Conservation (phyloP, 2,329 filamentous ascomycete species). For the Metarhizium humberi region DNA sequence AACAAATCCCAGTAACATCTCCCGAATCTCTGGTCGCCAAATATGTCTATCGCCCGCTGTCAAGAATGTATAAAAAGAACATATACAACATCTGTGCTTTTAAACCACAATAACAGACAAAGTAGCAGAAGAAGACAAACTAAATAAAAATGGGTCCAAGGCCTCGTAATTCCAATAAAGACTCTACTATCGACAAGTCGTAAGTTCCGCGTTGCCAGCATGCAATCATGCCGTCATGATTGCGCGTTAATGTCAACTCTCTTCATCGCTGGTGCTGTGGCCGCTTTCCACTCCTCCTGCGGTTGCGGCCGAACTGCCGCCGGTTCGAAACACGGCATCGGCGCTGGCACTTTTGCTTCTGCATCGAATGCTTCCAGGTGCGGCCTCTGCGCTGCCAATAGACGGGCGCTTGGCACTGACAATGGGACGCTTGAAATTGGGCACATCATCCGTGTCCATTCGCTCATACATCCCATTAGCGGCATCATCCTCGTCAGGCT, state of each 20-base stretch:
- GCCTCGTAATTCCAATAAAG: neutral
- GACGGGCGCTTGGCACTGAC: slow-evolving; percentile 10
- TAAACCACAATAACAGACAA: neutral
- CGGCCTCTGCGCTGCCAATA: slow-evolving; percentile 23
- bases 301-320: slow-evolving; percentile 30
- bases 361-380: slow-evolving; percentile 19
- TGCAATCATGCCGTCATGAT: neutral
- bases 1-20: neutral
- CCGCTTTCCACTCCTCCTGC: slow-evolving; percentile 29
- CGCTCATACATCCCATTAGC: slow-evolving; percentile 20
- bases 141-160: no score
- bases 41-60: neutral
- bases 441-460: slow-evolving; percentile 8
- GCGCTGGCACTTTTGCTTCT: slow-evolving; percentile 22
- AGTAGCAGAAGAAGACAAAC: neutral
- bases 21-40: neutral
- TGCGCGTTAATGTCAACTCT: neutral
- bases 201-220: neutral
- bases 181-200: neutral
- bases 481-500: slow-evolving; percentile 25
- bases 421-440: neutral
- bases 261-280: slow-evolving; percentile 20
- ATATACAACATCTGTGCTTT: neutral
- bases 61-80: neutral
- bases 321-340: slow-evolving; percentile 16